Conservation (phyloP, 2,329 filamentous ascomycete genomes). For the Xylariaceae sp. region DNA sequence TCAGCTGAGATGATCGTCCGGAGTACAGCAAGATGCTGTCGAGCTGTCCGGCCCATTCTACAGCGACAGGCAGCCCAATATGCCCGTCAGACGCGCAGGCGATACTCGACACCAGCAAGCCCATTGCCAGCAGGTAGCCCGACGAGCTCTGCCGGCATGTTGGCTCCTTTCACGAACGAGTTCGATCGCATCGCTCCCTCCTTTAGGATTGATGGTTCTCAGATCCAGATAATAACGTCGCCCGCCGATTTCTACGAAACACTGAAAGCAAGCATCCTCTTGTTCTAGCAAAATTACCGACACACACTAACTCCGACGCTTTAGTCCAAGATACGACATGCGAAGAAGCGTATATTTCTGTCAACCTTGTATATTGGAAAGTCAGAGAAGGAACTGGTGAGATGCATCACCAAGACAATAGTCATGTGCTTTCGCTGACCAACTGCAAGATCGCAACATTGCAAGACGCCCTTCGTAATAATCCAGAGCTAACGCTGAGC, state of each 20-base stretch:
- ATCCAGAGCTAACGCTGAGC: slow-evolving; percentile 75
- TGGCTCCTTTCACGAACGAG: slow-evolving; percentile 62
- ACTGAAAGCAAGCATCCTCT: slow-evolving; percentile 64
- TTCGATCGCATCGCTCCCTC: slow-evolving; percentile 87
- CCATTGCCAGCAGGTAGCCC: slow-evolving; percentile 24
- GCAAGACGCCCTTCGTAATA: slow-evolving; percentile 68
- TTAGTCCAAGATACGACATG: slow-evolving; percentile 76
- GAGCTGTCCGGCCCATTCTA: slow-evolving; percentile 25
- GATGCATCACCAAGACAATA: slow-evolving; percentile 1
- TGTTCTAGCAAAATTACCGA: slow-evolving; percentile 6
- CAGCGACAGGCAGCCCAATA: slow-evolving; percentile 19
- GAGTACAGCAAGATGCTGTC: slow-evolving; percentile 28
- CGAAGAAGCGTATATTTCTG: slow-evolving; percentile 78
- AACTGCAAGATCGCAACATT: slow-evolving; percentile 66
- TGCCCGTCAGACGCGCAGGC: slow-evolving; percentile 37
- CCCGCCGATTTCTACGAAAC: slow-evolving; percentile 90
- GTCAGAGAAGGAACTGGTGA: slow-evolving; percentile 79
- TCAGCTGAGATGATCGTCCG: slow-evolving; percentile 27
- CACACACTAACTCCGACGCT: background rate
- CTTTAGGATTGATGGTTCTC: slow-evolving; percentile 78
- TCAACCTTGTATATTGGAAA: slow-evolving; percentile 98
- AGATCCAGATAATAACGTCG: slow-evolving; percentile 74
- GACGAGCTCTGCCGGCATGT: slow-evolving; percentile 37
- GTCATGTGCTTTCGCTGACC: slow-evolving; percentile 13
- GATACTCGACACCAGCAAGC: slow-evolving; percentile 39